Evolutionary conservation across 768 basidiomycete genomes (phyloP), one percentile per base, ranked within the genome.

Genomic region (Lyophyllum semitale): DNA sequence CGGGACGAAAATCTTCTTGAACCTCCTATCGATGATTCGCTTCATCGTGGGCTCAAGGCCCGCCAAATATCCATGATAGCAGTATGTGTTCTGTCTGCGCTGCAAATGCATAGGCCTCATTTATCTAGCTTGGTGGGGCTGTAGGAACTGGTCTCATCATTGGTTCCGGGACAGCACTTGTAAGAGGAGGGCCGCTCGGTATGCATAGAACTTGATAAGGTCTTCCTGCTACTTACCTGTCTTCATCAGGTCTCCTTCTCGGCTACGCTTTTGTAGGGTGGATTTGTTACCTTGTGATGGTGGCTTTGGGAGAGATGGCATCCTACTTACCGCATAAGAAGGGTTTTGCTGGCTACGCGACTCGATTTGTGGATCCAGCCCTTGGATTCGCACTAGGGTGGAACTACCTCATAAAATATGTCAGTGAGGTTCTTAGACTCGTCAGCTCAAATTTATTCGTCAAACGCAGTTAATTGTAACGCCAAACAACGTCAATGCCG

Each of bases 371-470:
- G 20, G 86, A 88, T 66, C 85, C 86, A 48, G 84, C 85, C 20
- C 76, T 87, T 42, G 85, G 84, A 35, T 88, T 88, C 65, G 85
- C 83, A 15, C 68, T 87, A 17, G 86, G 85, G 45, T 86, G 78
- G 74, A 86, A 85, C 65, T 85, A 87, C 63, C 69, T 86, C 40
- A 64, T 80, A 55, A 84, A 84, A 77, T 81, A 79, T 59, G 79
- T 79, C 45, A 59, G 77, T 65, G 13, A 7, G 23, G 4, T 45
- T 48, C 30, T 17, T 56, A 4, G 22, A 40, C 15, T 32, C 8
- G 15, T 35, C 22, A 38, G 42, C 46, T 27, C 48, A 60, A 53
- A 23, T 25, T 44, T 48, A 37, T 22, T 40, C 27, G 8, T 20
- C 27, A 17, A 13, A 55, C 4, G 8, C 76, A 85, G 75, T 68